Evolutionary conservation across 73 alveolate genomes (phyloP).

Genomic region (Paraurostyla sp.): DNA sequence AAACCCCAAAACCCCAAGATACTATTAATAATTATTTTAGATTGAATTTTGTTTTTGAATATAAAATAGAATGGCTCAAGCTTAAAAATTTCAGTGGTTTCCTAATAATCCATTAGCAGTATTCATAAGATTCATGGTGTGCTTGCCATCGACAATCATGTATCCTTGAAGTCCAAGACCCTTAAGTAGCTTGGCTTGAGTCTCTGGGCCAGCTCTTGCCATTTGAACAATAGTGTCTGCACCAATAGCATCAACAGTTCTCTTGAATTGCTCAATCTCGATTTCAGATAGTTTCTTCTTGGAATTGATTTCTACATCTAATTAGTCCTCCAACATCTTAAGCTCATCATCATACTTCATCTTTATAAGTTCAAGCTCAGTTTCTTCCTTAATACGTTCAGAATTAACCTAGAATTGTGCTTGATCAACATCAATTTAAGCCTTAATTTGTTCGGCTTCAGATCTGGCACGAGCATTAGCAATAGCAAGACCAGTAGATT

Average conservation of each 20-base stretch:
- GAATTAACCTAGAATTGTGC: conserved; percentile 47
- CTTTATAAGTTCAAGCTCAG: conserved; percentile 55
- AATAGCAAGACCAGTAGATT: conserved; percentile 70
- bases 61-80: too few relatives aligned
- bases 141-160: conserved; percentile 81
- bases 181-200: conserved; percentile 83
- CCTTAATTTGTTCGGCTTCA: conserved; percentile 63
- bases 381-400: conserved; percentile 1
- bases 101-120: conserved; percentile 79
- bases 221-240: conserved; percentile 58
- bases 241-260: conserved; percentile 60
- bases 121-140: conserved; percentile 81
- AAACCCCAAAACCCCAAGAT: too few relatives aligned
- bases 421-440: conserved; percentile 55
- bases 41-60: too few relatives aligned
- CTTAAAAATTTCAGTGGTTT: too few relatives aligned
- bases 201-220: conserved; percentile 88
- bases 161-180: conserved; percentile 89
- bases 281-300: conserved; percentile 56
- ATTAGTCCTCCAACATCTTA: not conserved
- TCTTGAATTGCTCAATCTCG: conserved; percentile 59
- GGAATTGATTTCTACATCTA: conserved; percentile 8
- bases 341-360: conserved; percentile 45
- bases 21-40: too few relatives aligned
- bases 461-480: conserved; percentile 74